phyloP scores from a whole-genome alignment of 805 yeast species.

The Lachancea nothofagi region DNA sequence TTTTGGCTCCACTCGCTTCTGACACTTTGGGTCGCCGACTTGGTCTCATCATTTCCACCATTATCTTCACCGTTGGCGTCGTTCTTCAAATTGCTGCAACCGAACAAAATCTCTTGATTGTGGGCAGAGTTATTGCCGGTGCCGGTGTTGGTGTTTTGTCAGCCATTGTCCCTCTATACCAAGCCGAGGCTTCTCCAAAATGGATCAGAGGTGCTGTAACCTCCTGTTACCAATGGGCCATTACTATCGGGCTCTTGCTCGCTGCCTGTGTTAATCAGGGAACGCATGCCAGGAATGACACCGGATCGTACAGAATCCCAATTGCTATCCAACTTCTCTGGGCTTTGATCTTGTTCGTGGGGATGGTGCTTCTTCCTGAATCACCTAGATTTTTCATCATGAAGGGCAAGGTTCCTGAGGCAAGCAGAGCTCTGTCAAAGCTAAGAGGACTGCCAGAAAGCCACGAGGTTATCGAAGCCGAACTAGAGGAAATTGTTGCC shows the following conservation, averaged over 20 bases:
- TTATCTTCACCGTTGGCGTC: constrained; percentile 48
- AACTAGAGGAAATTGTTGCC: constrained; percentile 53
- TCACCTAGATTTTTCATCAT: constrained; percentile 65
- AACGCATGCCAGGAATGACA: constrained; percentile 44
- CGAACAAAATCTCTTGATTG: constrained; percentile 45
- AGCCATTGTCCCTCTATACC: constrained; percentile 68
- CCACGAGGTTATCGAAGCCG: constrained; percentile 50
- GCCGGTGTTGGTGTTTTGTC: constrained; percentile 69
- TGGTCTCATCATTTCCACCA: constrained; percentile 40
- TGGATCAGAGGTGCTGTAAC: constrained; percentile 76
- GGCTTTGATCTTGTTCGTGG: constrained; percentile 39
- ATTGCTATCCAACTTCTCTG: constrained; percentile 52
- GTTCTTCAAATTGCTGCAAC: constrained; percentile 43
- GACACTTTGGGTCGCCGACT: constrained; percentile 53
- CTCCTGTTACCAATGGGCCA: constrained; percentile 66
- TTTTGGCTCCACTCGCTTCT: constrained; percentile 51
- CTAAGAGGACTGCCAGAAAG: constrained; percentile 52
- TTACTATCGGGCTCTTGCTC: constrained; percentile 64
- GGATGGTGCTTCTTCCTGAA: constrained; percentile 57
- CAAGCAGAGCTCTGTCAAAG: constrained; percentile 51
- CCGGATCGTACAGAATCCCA: constrained; percentile 45
- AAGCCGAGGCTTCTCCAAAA: constrained; percentile 77
- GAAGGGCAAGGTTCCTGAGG: constrained; percentile 52
- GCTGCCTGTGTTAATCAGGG: constrained; percentile 65
- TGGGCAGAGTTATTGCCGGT: constrained; percentile 67